Evolutionary conservation across 2,329 filamentous ascomycete genomes (phyloP).

Genomic region (Fusarium mexicanum): DNA sequence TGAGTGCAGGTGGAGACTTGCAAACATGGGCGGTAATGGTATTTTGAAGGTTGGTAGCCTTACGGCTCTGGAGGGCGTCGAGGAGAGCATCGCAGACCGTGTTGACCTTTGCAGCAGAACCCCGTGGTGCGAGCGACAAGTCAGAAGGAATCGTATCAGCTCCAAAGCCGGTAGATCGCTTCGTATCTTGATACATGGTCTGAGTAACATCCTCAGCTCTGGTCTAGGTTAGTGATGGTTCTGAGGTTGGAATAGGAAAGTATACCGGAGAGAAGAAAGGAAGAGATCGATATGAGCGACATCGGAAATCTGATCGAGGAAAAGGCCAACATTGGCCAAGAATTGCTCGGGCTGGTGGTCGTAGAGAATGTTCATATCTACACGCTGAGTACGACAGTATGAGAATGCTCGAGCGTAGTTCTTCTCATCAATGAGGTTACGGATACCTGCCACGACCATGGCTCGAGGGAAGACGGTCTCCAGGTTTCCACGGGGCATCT

Average conservation of each 20-base stretch:
- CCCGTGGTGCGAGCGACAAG: conserved; percentile 19
- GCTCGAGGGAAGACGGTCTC: conserved; percentile 95
- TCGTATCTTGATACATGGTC: conserved; percentile 92
- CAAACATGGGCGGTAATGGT: conserved; percentile 94
- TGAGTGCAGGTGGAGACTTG: conserved; percentile 89
- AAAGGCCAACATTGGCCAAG: conserved; percentile 76
- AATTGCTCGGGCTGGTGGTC: conserved; percentile 93
- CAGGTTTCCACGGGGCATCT: conserved; percentile 95
- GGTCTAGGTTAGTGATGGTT: conserved; percentile 41
- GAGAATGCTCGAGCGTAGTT: conserved; percentile 87
- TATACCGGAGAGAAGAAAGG: conserved; percentile 82
- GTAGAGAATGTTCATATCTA: conserved; percentile 97
- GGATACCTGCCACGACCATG: conserved; percentile 90
- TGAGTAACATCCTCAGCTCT: conserved; percentile 92
- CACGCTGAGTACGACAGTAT: conserved; percentile 89
- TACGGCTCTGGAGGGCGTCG: conserved; percentile 68
- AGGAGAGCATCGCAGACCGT: conserved; percentile 87
- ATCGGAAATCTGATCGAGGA: conserved; percentile 86
- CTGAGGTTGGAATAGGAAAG: not conserved
- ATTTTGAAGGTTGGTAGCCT: conserved; percentile 80
- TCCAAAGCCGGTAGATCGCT: conserved; percentile 50
- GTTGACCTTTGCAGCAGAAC: conserved; percentile 75
- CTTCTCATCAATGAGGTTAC: conserved; percentile 79
- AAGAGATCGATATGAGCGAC: conserved; percentile 89
- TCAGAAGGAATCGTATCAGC: conserved; percentile 15